Base-by-base conservation (phyloP, 257 asterid genomes). In the Handroanthus guayacan region DNA sequence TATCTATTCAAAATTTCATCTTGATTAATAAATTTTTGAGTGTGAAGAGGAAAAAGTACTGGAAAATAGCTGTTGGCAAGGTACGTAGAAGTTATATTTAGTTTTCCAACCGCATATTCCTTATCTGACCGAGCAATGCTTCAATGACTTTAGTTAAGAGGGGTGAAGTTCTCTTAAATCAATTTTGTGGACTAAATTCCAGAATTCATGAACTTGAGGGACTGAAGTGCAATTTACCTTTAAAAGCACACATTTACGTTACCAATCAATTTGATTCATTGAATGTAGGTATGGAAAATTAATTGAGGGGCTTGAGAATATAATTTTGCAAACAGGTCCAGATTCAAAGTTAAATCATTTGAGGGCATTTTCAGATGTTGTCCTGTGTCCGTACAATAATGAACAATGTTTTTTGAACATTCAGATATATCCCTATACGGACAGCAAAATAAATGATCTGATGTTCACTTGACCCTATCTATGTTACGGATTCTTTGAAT, bases 311-410 rank as follows among this genome's bases (percentile, higher is more conserved):
- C 2, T 38, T 39, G 44, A 41, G 45, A 8, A 79, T 6, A 17
- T 62, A 6, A 66, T 82, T 56, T 84, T 87, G 92, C 82, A 89
- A 5, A 1, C 34, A 2, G 69, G 87, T 80, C 83, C 37, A 85
- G 80, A 67, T 85, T 75, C 93, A 85, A 50, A 75, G 83, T 43
- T 36, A 62, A 74, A 78, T 74, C 43, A 67, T 75, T 81, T 69
- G 68, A 20, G 71, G 20, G 18, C 44, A 52, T 78, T 48, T 50
- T 66, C 75, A 63, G 81, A 67, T 75, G 25, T 25, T 80, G 83
- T 84, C 77, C 85, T 75, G 39, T 36, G 17, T 80, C 91, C 96
- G 93, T 88, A 86, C 93, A 75, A 67, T 58, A 76, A 77, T 68
- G 75, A 56, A 75, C 76, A 67, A 17, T 78, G 58, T 36, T 64